Conservation (phyloP, 176 grass and related monocot species). For the Chloris gayana region DNA sequence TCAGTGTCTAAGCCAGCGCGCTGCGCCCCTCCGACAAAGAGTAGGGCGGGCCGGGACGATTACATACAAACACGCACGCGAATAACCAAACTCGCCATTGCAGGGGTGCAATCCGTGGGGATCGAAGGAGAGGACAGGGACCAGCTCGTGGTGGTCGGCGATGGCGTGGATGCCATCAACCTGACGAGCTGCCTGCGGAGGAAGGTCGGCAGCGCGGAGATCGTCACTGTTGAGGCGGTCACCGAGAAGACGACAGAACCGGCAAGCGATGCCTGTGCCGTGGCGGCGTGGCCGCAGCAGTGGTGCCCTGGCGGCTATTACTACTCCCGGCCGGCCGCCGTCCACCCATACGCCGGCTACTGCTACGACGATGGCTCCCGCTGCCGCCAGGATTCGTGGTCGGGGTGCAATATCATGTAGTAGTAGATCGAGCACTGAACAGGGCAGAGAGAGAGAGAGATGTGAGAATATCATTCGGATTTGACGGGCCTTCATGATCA, state of each 20-base stretch:
- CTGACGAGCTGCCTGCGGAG: constrained; percentile 49
- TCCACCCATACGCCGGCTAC: background rate
- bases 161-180: constrained; percentile 52
- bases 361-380: background rate
- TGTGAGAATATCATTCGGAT: background rate
- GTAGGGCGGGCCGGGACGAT: too few species aligned
- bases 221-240: constrained; percentile 39
- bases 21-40: too few species aligned
- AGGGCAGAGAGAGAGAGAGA: background rate
- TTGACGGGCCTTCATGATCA: background rate
- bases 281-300: background rate
- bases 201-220: constrained; percentile 26
- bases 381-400: background rate
- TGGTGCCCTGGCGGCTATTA: background rate
- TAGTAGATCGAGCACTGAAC: background rate
- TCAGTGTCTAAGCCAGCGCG: too few species aligned
- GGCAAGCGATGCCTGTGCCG: too few species aligned
- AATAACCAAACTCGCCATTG: background rate
- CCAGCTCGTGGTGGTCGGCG: constrained; percentile 50
- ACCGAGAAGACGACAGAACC: background rate
- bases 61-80: background rate
- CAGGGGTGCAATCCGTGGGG: constrained; percentile 46
- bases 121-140: constrained; percentile 39
- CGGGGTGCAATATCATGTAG: constrained; percentile 21
- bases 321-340: background rate